A percentile compares a stretch with the other conserved stretches of the same genome.
These are phyloP conservation scores for Penicillium sp. DNA, from an alignment of 2,329 filamentous ascomycete genomes.

Conservation along the genomic window DNA sequence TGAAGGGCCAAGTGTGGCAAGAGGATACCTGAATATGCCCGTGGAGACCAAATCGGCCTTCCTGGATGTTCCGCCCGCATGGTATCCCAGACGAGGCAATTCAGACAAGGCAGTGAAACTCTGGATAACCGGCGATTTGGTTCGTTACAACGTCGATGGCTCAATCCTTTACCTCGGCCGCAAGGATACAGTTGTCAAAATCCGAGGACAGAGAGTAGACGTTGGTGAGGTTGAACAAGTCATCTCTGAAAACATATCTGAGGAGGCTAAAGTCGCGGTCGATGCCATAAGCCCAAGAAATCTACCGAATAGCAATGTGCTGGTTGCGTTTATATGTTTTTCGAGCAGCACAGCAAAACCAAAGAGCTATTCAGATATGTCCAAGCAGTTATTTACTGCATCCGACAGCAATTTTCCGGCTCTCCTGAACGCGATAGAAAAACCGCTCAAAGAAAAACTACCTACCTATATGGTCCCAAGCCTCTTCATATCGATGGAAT, in stretches of 20 bases:
- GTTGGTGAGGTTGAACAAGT: conserved; percentile 40
- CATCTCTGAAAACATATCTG: background rate
- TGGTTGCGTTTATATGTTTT: too few species aligned
- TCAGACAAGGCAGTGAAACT: conserved; percentile 23
- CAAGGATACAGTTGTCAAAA: conserved; percentile 52
- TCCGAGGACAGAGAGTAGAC: conserved; percentile 58
- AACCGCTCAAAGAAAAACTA: background rate
- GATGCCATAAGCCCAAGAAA: too few species aligned
- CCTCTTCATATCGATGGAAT: background rate
- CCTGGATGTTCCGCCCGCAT: background rate
- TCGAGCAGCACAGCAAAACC: too few species aligned
- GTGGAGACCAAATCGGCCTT: background rate
- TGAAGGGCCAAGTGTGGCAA: background rate
- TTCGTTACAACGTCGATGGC: conserved; percentile 36
- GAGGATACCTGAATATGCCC: background rate
- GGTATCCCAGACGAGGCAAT: conserved; percentile 11
- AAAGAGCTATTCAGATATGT: too few species aligned
- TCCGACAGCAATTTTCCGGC: too few species aligned
- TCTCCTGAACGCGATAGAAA: too few species aligned
- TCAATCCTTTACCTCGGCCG: conserved; percentile 26
- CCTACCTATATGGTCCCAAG: conserved; percentile 1
- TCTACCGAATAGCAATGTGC: too few species aligned
- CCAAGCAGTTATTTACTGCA: too few species aligned
- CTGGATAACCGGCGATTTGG: background rate
- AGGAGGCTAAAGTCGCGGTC: too few species aligned